Evolutionary conservation across 805 yeast species (phyloP).

Genomic region (Limtongia smithiae): DNA sequence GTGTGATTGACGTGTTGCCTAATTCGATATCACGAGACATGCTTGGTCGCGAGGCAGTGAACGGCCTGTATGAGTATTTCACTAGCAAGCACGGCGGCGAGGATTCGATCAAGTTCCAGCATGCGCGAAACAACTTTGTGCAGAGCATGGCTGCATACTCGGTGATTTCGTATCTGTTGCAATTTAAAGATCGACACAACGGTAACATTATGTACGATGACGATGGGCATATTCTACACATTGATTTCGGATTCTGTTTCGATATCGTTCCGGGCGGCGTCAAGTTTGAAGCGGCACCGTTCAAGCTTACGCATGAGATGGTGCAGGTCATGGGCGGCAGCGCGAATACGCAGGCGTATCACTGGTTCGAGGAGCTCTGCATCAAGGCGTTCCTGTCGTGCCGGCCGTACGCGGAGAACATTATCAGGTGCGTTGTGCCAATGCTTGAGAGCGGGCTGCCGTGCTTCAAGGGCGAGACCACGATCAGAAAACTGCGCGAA

Average conservation of each 20-base stretch:
- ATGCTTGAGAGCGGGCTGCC: constrained; percentile 81
- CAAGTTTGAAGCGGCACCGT: constrained; percentile 96
- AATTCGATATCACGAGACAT: constrained; percentile 93
- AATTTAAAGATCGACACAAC: constrained; percentile 93
- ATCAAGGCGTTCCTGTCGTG: constrained; percentile 87
- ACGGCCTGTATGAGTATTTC: constrained; percentile 90
- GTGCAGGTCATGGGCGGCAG: constrained; percentile 93
- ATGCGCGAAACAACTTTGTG: constrained; percentile 87
- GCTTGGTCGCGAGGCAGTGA: constrained; percentile 98
- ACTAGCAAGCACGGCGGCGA: constrained; percentile 94
- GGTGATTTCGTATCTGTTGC: constrained; percentile 80
- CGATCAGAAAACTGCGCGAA: constrained; percentile 69
- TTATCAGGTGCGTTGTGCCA: constrained; percentile 79
- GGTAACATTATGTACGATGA: constrained; percentile 96
- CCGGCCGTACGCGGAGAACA: constrained; percentile 81
- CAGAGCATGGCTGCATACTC: constrained; percentile 93
- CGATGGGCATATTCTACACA: constrained; percentile 92
- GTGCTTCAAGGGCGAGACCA: constrained; percentile 42
- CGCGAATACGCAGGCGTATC: constrained; percentile 75
- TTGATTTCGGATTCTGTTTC: constrained; percentile 97
- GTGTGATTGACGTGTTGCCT: constrained; percentile 96
- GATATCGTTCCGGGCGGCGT: constrained; percentile 99
- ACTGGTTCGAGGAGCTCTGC: constrained; percentile 93
- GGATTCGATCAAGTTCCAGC: constrained; percentile 80
- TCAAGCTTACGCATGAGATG: constrained; percentile 95